phyloP scores from a whole-genome alignment of 1,284 basidiomycete species.

The Pholiota adiposa region DNA sequence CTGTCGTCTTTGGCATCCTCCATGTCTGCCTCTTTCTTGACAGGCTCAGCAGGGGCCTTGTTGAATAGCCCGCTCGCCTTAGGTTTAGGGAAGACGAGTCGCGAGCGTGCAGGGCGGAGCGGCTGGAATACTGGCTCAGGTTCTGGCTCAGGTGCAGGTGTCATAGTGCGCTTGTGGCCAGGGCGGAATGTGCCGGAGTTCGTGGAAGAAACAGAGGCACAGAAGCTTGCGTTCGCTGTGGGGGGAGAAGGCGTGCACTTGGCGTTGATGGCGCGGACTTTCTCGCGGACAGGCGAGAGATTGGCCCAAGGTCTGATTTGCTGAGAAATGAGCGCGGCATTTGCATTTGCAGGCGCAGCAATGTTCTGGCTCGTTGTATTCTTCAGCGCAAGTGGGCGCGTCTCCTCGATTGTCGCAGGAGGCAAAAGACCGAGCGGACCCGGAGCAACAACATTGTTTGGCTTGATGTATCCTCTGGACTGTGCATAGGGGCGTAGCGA shows the following conservation, averaged over 20 bases:
- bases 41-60: not conserved
- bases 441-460: not conserved
- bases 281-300: slow-evolving; percentile 49
- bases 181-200: slow-evolving; percentile 30
- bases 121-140: slow-evolving; percentile 61
- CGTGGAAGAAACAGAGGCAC: slow-evolving; percentile 5
- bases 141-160: slow-evolving; percentile 56
- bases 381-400: not conserved
- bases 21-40: not conserved
- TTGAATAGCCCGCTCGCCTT: not conserved
- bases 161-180: slow-evolving; percentile 52
- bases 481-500: slow-evolving; percentile 68
- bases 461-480: slow-evolving; percentile 34
- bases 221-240: not conserved
- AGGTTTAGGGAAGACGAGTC: not conserved
- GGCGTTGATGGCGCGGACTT: slow-evolving; percentile 2
- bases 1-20: not conserved
- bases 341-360: slow-evolving; percentile 12
- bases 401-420: not conserved
- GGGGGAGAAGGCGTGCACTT: slow-evolving; percentile 21
- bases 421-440: not conserved
- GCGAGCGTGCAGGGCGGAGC: slow-evolving; percentile 48
- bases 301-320: slow-evolving; percentile 68
- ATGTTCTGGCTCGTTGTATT: not conserved
- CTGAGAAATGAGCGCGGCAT: slow-evolving; percentile 46